Conservation (phyloP, 768 basidiomycete genomes). For the Nevesoporus exiguus region DNA sequence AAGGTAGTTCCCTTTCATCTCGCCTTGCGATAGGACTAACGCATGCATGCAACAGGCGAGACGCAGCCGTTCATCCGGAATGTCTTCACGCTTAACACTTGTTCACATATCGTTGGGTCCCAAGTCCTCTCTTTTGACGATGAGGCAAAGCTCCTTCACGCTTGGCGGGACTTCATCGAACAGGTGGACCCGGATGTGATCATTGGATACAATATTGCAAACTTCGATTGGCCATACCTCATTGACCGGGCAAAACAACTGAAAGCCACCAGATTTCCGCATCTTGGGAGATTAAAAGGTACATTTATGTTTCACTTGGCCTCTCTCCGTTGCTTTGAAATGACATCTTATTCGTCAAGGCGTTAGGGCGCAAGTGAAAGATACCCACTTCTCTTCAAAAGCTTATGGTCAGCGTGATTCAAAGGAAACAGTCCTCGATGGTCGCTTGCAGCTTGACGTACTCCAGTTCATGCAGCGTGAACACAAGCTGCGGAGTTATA, state of each 20-base stretch:
- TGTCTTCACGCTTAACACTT: conserved; percentile 92
- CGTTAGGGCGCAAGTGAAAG: conserved; percentile 75
- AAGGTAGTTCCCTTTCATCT: conserved; percentile 54
- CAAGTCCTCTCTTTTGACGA: conserved; percentile 84
- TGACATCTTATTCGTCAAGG: conserved; percentile 41
- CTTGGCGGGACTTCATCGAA: conserved; percentile 89
- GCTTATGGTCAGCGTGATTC: conserved; percentile 97
- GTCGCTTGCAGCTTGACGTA: conserved; percentile 91
- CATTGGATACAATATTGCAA: conserved; percentile 92
- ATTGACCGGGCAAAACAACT: conserved; percentile 87
- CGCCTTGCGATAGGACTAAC: conserved; percentile 1
- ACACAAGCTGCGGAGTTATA: conserved; percentile 94
- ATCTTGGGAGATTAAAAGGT: conserved; percentile 77
- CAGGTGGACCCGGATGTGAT: conserved; percentile 92
- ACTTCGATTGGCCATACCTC: conserved; percentile 96
- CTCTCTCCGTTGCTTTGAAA: neutral
- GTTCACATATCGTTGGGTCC: conserved; percentile 95
- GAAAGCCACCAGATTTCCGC: conserved; percentile 65
- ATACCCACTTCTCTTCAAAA: conserved; percentile 96
- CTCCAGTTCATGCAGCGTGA: conserved; percentile 99
- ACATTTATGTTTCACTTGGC: conserved; percentile 6
- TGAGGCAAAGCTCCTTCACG: conserved; percentile 68
- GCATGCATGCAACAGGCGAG: conserved; percentile 60
- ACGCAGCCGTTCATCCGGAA: conserved; percentile 92
- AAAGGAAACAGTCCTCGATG: conserved; percentile 87